Evolutionary conservation across 768 basidiomycete genomes (phyloP).

Genomic region (Floccularia luteovirens): DNA sequence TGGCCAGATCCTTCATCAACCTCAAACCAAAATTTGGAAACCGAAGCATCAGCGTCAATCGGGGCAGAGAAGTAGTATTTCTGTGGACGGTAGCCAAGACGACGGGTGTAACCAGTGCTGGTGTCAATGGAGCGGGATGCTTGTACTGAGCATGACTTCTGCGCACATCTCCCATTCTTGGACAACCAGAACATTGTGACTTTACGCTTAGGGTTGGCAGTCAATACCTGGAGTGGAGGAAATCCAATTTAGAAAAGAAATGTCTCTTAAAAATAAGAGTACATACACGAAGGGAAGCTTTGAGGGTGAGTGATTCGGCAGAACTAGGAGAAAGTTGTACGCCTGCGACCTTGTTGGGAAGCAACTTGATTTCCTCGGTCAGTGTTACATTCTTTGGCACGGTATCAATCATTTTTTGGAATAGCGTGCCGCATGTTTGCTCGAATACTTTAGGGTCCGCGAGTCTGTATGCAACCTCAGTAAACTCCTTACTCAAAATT

Average conservation of each 20-base stretch:
- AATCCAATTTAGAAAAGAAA: not conserved
- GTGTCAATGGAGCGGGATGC: conserved; percentile 21
- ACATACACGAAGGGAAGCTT: conserved; percentile 29
- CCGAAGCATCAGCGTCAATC: conserved; percentile 27
- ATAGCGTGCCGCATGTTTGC: conserved; percentile 27
- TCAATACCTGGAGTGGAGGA: not conserved
- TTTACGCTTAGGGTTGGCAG: conserved; percentile 26
- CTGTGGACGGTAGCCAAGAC: conserved; percentile 25
- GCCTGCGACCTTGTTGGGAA: conserved; percentile 31
- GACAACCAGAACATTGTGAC: conserved; percentile 34
- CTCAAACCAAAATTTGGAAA: conserved; percentile 42
- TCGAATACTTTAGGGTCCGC: conserved; percentile 24
- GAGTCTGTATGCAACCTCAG: conserved; percentile 16
- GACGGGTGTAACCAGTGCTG: conserved; percentile 26
- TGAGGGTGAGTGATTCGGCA: conserved; percentile 28
- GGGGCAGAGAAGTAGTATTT: conserved; percentile 38
- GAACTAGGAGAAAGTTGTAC: conserved; percentile 27
- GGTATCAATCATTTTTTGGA: conserved; percentile 39
- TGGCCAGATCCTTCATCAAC: conserved; percentile 37
- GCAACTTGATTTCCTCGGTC: conserved; percentile 34
- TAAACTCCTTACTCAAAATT: conserved; percentile 1
- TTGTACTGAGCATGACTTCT: conserved; percentile 21
- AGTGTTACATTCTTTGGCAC: conserved; percentile 36
- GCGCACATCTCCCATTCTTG: conserved; percentile 24
- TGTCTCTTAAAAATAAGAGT: not conserved